Evolutionary conservation across 768 basidiomycete species (phyloP).

Genomic region (Lactifluus subvellereus): DNA sequence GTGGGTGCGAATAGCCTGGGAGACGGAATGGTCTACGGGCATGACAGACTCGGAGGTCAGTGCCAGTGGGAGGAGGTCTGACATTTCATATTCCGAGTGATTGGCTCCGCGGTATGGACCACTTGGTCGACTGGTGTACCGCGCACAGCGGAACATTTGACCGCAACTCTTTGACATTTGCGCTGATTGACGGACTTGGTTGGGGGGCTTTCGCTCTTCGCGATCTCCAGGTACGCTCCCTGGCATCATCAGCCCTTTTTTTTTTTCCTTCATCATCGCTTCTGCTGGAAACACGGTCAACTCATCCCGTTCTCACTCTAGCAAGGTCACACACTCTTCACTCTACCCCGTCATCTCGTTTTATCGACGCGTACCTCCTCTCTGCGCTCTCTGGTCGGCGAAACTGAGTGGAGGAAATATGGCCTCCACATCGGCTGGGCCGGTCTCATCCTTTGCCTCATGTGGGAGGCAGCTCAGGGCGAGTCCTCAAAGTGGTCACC

Average conservation of each 20-base stretch:
- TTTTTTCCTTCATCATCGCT: neutral
- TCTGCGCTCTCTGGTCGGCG: constrained; percentile 55
- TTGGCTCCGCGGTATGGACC: neutral
- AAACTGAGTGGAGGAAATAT: constrained; percentile 55
- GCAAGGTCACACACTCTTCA: constrained; percentile 74
- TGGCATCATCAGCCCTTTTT: neutral
- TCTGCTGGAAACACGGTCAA: constrained; percentile 9
- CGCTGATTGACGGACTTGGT: constrained; percentile 45
- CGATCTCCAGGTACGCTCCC: constrained; percentile 55
- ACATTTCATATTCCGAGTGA: neutral
- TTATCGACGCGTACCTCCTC: constrained; percentile 74
- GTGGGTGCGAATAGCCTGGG: constrained; percentile 27
- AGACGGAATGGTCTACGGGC: neutral
- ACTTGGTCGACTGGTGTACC: constrained; percentile 51
- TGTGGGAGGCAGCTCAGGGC: constrained; percentile 83
- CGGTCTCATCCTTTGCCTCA: constrained; percentile 86
- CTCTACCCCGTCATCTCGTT: constrained; percentile 70
- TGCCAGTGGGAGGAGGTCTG: too few relatives aligned
- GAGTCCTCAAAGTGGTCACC: constrained; percentile 57
- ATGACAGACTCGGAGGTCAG: neutral
- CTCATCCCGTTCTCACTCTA: constrained; percentile 29
- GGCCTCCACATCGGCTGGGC: constrained; percentile 72
- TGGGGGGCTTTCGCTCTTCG: constrained; percentile 64
- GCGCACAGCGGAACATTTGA: constrained; percentile 46
- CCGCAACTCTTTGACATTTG: constrained; percentile 29